phyloP scores from a whole-genome alignment of 345 rosid genomes.

The Zanthoxylum bungeanum region DNA sequence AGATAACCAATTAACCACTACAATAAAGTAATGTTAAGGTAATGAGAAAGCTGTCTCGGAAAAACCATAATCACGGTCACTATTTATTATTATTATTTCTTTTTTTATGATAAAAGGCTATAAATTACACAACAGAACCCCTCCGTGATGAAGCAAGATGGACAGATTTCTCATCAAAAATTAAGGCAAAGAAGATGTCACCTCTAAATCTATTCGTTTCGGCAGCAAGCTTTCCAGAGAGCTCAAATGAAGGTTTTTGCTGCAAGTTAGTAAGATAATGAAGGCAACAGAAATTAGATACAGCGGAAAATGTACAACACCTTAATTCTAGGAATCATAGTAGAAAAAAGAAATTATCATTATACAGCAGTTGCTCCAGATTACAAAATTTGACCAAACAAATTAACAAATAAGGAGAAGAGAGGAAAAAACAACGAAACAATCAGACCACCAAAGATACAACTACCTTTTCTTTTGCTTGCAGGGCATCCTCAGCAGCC shows the following conservation, averaged over 20 bases:
- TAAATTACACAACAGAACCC: neutral
- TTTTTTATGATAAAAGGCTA: neutral
- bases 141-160: neutral
- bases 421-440: neutral
- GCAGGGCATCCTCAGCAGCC: slow-evolving; percentile 86
- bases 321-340: neutral
- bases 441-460: neutral
- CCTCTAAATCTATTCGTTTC: slow-evolving; percentile 95
- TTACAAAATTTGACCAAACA: slow-evolving; percentile 8
- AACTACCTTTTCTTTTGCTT: slow-evolving; percentile 71
- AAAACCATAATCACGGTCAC: neutral
- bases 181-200: slow-evolving; percentile 22
- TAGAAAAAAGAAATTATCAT: neutral
- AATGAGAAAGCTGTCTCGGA: neutral
- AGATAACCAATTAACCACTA: neutral
- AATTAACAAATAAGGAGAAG: neutral
- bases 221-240: slow-evolving; percentile 96
- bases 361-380: neutral
- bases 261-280: slow-evolving; percentile 33
- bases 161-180: neutral
- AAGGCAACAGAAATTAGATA: slow-evolving; percentile 10
- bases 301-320: neutral
- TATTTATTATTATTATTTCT: too few species aligned
- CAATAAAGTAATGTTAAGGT: neutral
- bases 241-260: slow-evolving; percentile 90